Evolutionary conservation across 116 monocot genomes (phyloP).

Genomic region (Iris pallida): DNA sequence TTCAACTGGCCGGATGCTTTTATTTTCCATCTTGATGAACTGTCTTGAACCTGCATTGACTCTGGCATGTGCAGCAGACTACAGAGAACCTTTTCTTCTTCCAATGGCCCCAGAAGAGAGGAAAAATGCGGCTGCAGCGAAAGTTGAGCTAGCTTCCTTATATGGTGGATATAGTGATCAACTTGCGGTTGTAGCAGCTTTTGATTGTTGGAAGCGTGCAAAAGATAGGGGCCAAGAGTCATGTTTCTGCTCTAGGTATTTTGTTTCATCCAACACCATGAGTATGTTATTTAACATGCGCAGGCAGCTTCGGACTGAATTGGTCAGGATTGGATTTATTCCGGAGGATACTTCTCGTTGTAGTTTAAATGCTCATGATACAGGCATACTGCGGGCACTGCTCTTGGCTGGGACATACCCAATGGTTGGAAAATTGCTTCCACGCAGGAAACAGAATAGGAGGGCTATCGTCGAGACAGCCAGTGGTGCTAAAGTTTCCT

Average conservation of each 20-base stretch:
- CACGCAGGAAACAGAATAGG: slow-evolving; percentile 34
- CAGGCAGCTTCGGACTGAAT: slow-evolving; percentile 71
- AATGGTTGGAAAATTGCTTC: slow-evolving; percentile 75
- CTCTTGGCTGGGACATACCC: slow-evolving; percentile 79
- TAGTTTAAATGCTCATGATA: slow-evolving; percentile 79
- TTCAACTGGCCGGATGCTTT: slow-evolving; percentile 90
- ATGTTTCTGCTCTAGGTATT: slow-evolving; percentile 78
- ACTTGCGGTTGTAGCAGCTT: slow-evolving; percentile 81
- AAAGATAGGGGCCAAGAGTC: slow-evolving; percentile 59
- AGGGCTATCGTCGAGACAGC: slow-evolving; percentile 64
- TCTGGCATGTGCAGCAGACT: slow-evolving; percentile 82
- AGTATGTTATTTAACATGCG: slow-evolving; percentile 78
- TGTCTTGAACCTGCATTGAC: slow-evolving; percentile 96
- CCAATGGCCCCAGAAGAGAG: slow-evolving; percentile 76
- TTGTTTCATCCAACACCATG: slow-evolving; percentile 77
- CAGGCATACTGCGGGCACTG: slow-evolving; percentile 79
- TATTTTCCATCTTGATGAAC: slow-evolving; percentile 93
- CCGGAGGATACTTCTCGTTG: slow-evolving; percentile 52
- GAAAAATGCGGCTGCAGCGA: slow-evolving; percentile 70
- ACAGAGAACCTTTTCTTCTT: slow-evolving; percentile 78
- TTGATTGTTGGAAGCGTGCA: slow-evolving; percentile 83
- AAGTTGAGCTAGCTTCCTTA: slow-evolving; percentile 69
- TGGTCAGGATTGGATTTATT: slow-evolving; percentile 65
- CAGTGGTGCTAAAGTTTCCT: slow-evolving; percentile 68
- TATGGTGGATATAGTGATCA: slow-evolving; percentile 96